These are phyloP conservation scores for Cerioporus squamosus DNA, from an alignment of 1,284 basidiomycete genomes.

Conservation along the genomic window DNA sequence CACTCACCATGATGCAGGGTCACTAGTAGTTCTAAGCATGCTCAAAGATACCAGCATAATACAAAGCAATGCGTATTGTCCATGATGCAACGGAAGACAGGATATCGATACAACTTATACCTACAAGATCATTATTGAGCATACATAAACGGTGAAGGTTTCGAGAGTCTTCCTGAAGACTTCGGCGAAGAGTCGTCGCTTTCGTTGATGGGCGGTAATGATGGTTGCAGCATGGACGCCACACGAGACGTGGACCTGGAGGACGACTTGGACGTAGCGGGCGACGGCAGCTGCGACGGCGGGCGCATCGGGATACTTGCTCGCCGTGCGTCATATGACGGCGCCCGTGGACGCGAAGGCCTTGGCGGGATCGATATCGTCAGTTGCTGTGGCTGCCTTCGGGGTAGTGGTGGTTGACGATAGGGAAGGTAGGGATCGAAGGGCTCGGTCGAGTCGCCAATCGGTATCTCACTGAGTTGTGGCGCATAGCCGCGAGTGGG, in stretches of 20 bases:
- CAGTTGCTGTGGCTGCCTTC: too few relatives aligned
- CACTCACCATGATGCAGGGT: too few relatives aligned
- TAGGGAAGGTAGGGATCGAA: too few relatives aligned
- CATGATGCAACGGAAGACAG: not conserved
- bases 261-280: slow-evolving; percentile 10
- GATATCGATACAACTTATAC: slow-evolving; percentile 20
- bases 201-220: not conserved
- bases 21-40: too few relatives aligned
- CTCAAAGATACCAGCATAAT: too few relatives aligned
- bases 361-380: too few relatives aligned
- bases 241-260: slow-evolving; percentile 16
- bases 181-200: slow-evolving; percentile 14
- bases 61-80: not conserved
- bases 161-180: slow-evolving; percentile 30
- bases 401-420: too few relatives aligned
- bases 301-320: slow-evolving; percentile 22
- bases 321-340: too few relatives aligned
- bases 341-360: too few relatives aligned
- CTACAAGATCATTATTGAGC: not conserved
- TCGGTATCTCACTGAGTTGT: too few relatives aligned
- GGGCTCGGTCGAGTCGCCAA: too few relatives aligned
- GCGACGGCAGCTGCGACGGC: slow-evolving; percentile 15
- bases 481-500: too few relatives aligned
- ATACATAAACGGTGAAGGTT: slow-evolving; percentile 20
- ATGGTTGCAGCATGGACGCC: not conserved